Conservation (phyloP, 305 asterid genomes). For the Fraxinus angustifolia region DNA sequence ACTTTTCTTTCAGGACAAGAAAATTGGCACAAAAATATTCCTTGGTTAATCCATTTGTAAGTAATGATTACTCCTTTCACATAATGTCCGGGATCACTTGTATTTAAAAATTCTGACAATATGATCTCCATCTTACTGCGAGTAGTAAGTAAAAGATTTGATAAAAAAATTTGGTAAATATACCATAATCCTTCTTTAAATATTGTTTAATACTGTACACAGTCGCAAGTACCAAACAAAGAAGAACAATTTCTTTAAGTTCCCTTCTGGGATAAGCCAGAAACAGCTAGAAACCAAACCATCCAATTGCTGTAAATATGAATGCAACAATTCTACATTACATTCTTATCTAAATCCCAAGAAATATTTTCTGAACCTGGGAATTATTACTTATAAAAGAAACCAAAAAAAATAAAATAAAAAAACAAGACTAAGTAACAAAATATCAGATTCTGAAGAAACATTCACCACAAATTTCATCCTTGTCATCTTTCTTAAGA, state of each 20-base stretch:
- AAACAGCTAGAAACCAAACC: constrained; percentile 20
- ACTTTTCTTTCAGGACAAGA: not conserved
- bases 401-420: not conserved
- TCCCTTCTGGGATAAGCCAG: constrained; percentile 25
- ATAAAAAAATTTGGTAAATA: too few species aligned
- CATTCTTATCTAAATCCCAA: constrained; percentile 23
- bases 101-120: too few species aligned
- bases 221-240: not conserved
- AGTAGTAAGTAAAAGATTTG: too few species aligned
- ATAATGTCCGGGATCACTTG: too few species aligned
- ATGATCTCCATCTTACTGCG: too few species aligned
- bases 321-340: constrained; percentile 25
- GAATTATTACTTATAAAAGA: not conserved
- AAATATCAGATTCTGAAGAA: constrained; percentile 17
- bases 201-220: not conserved
- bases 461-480: constrained; percentile 14
- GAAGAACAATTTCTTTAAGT: not conserved
- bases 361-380: constrained; percentile 3
- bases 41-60: not conserved
- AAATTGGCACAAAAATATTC: not conserved
- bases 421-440: not conserved
- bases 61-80: too few species aligned
- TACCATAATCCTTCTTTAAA: not conserved
- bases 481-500: not conserved
- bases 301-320: constrained; percentile 16